phyloP scores from a whole-genome alignment of 129 eudicot species.

The Solidago caesia region DNA sequence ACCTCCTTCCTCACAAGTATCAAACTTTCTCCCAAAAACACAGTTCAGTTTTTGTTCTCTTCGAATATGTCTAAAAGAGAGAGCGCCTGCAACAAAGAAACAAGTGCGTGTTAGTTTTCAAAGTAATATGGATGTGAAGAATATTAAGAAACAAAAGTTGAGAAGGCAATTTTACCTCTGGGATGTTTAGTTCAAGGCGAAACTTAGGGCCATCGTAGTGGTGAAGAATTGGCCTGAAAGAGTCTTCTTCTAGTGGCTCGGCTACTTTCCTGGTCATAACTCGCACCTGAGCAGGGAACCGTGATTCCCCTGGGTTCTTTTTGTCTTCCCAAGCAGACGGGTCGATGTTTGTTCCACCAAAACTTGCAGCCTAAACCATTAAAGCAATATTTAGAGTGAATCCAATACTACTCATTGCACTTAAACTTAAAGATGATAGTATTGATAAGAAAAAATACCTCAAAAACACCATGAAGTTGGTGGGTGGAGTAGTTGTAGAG shows the following conservation, averaged over 20 bases:
- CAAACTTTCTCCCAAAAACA: neutral
- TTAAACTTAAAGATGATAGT: neutral
- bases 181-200: conserved; percentile 90
- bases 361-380: conserved; percentile 67
- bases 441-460: conserved; percentile 49
- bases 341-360: conserved; percentile 93
- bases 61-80: conserved; percentile 78
- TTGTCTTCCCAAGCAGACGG: conserved; percentile 99
- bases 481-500: conserved; percentile 98
- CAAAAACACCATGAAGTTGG: conserved; percentile 97
- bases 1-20: conserved; percentile 12
- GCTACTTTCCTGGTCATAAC: conserved; percentile 79
- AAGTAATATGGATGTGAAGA: neutral
- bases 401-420: neutral
- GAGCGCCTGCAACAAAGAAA: conserved; percentile 46
- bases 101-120: neutral
- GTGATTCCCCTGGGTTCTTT: conserved; percentile 89
- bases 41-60: conserved; percentile 32
- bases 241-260: conserved; percentile 91
- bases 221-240: conserved; percentile 97
- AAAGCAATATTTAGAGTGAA: neutral
- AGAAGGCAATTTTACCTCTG: conserved; percentile 49
- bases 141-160: neutral
- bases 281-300: conserved; percentile 98
- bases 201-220: conserved; percentile 99